Percentiles rank a stretch among this genome's conserved stretches.
Conservation (phyloP, 371 early-diverging fungal species). For the Mucor piriformis region DNA sequence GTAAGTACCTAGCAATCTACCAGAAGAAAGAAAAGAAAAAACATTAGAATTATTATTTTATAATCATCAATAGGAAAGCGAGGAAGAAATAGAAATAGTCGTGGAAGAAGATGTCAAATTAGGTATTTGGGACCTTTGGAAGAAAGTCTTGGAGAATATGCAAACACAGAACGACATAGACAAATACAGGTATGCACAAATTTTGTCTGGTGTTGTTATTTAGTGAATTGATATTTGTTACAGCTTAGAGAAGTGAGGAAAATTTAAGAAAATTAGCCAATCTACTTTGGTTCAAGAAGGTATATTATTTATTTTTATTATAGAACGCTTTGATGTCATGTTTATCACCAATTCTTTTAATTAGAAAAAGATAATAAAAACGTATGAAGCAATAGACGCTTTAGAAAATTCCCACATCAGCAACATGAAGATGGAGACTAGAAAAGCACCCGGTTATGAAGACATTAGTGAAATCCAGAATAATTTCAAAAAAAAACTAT, state of each 20-base stretch:
- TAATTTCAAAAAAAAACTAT: slow-evolving; percentile 23
- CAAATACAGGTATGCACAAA: slow-evolving; percentile 18
- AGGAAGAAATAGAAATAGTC: slow-evolving; percentile 18
- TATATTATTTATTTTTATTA: slow-evolving; percentile 23
- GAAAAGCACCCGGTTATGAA: slow-evolving; percentile 22
- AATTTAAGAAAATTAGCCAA: slow-evolving; percentile 19
- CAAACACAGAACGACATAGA: slow-evolving; percentile 12
- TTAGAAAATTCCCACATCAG: slow-evolving; percentile 19
- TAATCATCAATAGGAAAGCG: slow-evolving; percentile 9
- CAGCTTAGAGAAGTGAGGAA: slow-evolving; percentile 17
- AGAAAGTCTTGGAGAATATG: slow-evolving; percentile 17
- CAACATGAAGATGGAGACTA: slow-evolving; percentile 23
- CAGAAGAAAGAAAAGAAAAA: too few relatives aligned
- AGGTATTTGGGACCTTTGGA: slow-evolving; percentile 20
- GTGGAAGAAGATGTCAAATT: slow-evolving; percentile 17
- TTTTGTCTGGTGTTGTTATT: slow-evolving; percentile 15
- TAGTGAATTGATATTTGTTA: slow-evolving; percentile 14
- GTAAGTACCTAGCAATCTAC: too few relatives aligned
- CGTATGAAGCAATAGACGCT: slow-evolving; percentile 21
- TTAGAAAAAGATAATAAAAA: slow-evolving; percentile 20
- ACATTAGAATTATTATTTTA: too few relatives aligned
- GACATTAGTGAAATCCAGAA: slow-evolving; percentile 20
- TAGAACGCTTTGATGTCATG: slow-evolving; percentile 20
- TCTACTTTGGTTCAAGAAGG: slow-evolving; percentile 18
- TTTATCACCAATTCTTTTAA: slow-evolving; percentile 19